Evolutionary conservation across 805 yeast genomes (phyloP), one percentile per base, ranked within the genome.

Genomic region (Kazachstania psychrophila): DNA sequence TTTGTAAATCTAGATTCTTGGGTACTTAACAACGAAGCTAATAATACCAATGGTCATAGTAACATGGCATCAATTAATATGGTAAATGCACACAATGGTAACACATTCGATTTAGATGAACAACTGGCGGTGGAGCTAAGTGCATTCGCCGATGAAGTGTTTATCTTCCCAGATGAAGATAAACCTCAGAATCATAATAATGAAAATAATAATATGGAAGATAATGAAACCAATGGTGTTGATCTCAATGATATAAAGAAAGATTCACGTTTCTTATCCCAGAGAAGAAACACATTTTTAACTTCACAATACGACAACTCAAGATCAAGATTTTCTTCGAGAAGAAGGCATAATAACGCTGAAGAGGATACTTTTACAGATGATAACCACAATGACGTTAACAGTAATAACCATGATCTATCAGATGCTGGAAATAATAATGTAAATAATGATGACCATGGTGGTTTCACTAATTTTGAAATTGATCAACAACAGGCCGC

Each of bases 111-210:
- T 2, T 61, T 72, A 19, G 77, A 73, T 45, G 76, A 72, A 42
- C 69, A 72, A 35, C 48, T 73, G 18, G 70, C 75, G 5, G 74
- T 73, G 13, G 92, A 82, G 51, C 66, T 82, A 44, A 82, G 85
- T 13, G 88, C 87, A 1, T 82, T 82, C 68, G 89, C 88, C 0
- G 88, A 81, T 48, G 88, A 80, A 41, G 71, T 84, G 2, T 82
- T 82, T 46, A 72, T 82, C 2, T 82, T 82, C 52, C 86, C 89
- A 1, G 92, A 82, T 52, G 92, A 83, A 51, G 89, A 81, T 24
- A 46, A 45, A 27, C 35, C 43, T 16, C 36, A 42, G 13, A 40
- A 42, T 13, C 43, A 48, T n/a, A 37, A 40, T 23, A 42, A 42
- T 7, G 40, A 39, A 14, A 40, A 44, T 22, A 14, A 12, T 3